These are phyloP conservation scores for Mortierella alpina DNA, from an alignment of 192 early-diverging fungal species.

Conservation along the genomic window DNA sequence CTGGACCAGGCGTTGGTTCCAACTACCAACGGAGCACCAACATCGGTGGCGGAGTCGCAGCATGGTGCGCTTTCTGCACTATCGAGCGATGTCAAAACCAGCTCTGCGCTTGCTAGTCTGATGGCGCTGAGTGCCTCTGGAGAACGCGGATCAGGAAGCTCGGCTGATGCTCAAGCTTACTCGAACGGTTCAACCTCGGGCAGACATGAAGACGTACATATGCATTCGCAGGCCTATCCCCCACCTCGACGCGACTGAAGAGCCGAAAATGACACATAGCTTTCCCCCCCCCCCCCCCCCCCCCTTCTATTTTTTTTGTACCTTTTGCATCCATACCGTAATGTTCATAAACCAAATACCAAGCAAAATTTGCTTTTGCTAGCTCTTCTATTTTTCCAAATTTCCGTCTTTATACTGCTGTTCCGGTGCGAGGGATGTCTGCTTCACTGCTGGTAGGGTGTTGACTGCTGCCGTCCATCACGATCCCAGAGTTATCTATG, in stretches of 20 bases:
- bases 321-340: background rate
- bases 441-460: too few species aligned
- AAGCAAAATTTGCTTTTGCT: conserved; percentile 1
- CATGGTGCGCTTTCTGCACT: background rate
- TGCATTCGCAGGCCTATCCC: conserved; percentile 13
- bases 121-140: conserved; percentile 48
- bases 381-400: background rate
- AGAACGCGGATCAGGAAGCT: background rate
- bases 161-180: background rate
- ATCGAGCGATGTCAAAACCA: conserved; percentile 26
- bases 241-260: conserved; percentile 17
- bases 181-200: background rate
- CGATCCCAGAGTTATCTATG: background rate
- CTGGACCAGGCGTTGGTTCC: conserved; percentile 63
- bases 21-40: background rate
- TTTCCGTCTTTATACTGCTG: background rate
- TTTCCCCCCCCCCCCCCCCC: too few species aligned
- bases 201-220: background rate
- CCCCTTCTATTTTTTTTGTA: too few species aligned
- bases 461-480: background rate
- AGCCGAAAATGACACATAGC: too few species aligned
- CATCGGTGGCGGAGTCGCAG: background rate
- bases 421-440: background rate
- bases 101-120: conserved; percentile 44
- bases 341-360: conserved; percentile 3